phyloP scores from a whole-genome alignment of 1,284 basidiomycete species.

The Schizophyllum commune region DNA sequence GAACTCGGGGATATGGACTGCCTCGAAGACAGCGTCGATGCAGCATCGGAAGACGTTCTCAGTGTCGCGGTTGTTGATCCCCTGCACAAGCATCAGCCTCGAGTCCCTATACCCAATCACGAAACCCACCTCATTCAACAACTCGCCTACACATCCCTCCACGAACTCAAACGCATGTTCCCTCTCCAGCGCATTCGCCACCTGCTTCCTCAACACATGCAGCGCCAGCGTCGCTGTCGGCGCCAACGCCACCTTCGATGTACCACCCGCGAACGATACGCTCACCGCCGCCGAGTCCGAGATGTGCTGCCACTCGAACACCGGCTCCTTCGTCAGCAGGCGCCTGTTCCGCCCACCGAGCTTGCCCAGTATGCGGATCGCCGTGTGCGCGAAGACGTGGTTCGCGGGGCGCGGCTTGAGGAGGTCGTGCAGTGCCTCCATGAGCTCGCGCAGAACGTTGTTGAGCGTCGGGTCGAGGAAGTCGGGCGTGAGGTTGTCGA shows the following conservation, averaged over 20 bases:
- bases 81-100: slow-evolving; percentile 34
- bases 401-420: slow-evolving; percentile 55
- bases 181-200: slow-evolving; percentile 57
- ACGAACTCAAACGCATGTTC: slow-evolving; percentile 75
- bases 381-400: slow-evolving; percentile 90
- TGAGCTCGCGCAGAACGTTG: slow-evolving; percentile 88
- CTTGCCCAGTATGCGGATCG: slow-evolving; percentile 96
- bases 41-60: slow-evolving; percentile 57
- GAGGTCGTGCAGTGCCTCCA: slow-evolving; percentile 89
- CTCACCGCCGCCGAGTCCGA: slow-evolving; percentile 64
- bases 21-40: slow-evolving; percentile 77
- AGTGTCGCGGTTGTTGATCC: slow-evolving; percentile 59
- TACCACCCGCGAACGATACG: slow-evolving; percentile 69
- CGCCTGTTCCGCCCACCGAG: slow-evolving; percentile 92
- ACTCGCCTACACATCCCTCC: slow-evolving; percentile 64
- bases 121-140: slow-evolving; percentile 65
- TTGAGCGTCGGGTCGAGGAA: slow-evolving; percentile 97
- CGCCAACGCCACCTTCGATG: slow-evolving; percentile 65
- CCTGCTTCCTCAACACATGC: slow-evolving; percentile 33
- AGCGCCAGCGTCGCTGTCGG: slow-evolving; percentile 67
- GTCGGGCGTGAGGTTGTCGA: slow-evolving; percentile 97
- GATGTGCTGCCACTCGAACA: slow-evolving; percentile 65
- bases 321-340: slow-evolving; percentile 77
- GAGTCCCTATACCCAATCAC: not conserved
- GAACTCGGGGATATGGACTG: slow-evolving; percentile 65